Evolutionary conservation across 768 basidiomycete species (phyloP).

Genomic region (Naganishia onofrii): DNA sequence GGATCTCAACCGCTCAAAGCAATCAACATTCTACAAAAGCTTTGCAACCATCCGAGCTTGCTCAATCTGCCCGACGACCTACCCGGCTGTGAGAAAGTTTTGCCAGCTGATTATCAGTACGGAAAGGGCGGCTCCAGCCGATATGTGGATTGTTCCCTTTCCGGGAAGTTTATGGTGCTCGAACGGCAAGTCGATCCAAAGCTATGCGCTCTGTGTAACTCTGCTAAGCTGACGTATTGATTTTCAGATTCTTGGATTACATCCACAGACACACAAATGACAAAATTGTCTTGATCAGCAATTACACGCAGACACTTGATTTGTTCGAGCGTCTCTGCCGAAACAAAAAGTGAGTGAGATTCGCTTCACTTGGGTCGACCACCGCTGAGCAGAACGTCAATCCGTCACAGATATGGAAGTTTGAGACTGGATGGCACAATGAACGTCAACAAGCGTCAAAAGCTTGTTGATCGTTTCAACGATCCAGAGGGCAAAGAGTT

Average conservation of each 20-base stretch:
- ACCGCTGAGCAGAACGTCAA: not conserved
- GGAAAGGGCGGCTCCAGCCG: conserved; percentile 44
- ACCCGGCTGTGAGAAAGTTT: conserved; percentile 71
- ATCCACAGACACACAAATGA: conserved; percentile 77
- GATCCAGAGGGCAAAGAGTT: conserved; percentile 53
- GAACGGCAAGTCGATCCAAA: conserved; percentile 63
- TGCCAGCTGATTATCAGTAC: conserved; percentile 69
- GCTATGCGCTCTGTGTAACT: not conserved
- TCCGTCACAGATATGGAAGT: conserved; percentile 67
- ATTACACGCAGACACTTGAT: conserved; percentile 93
- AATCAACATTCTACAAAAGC: conserved; percentile 88
- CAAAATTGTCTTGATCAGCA: conserved; percentile 95
- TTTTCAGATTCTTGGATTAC: conserved; percentile 72
- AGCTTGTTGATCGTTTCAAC: conserved; percentile 59
- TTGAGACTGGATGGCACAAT: conserved; percentile 94
- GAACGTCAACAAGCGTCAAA: conserved; percentile 86
- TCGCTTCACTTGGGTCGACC: not conserved
- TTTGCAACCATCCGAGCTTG: conserved; percentile 92
- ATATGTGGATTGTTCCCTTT: conserved; percentile 72
- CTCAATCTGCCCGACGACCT: conserved; percentile 81
- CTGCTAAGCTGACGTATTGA: not conserved
- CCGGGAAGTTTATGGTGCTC: conserved; percentile 89
- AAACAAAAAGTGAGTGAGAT: conserved; percentile 67
- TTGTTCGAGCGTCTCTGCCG: conserved; percentile 85
- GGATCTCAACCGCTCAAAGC: conserved; percentile 94